Evolutionary conservation across 164 flowering plant species (phyloP), one percentile per base, ranked within the genome.

Genomic region (Santalum album): DNA sequence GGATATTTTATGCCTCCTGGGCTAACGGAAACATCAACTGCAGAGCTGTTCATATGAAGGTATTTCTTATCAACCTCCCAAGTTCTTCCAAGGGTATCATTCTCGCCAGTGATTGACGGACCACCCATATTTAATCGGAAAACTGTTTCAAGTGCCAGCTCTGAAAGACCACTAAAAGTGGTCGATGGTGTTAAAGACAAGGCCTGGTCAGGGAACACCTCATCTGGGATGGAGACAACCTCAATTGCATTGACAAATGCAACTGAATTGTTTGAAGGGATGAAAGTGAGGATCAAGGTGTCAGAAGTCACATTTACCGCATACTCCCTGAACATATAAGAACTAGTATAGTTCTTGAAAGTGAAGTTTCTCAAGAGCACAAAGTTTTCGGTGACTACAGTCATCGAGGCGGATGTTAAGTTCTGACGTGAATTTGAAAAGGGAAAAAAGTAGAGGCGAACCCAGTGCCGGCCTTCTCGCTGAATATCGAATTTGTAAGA

Each of bases 71-170:
- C 92, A 63, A 79, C 74, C 67, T 78, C 81, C 94, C 92, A 87
- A 36, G 70, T 78, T 70, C 96, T 76, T 29, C 92, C 84, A 29
- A 87, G 75, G 36, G 97, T 81, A 65, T 90, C 97, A 68, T 84
- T 87, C 61, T 75, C 75, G 46, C 82, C 59, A 39, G 87, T 79
- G 58, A 90, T 29, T 64, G 75, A 23, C 3, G 97, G 95, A 40
- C 97, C 97, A 0, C 97, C 97, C 92, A 84, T 78, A 57, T 90
- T 90, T 45, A 90, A 59, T 55, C 97, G 60, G 56, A 69, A 83
- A 50, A 81, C 81, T 7, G 95, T 90, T 60, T 86, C 88, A 20
- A 83, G 24, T 20, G 86, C 97, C 25, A 54, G 75, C 26, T 62
- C 67, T 6, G 83, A 78, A 42, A 90, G 69, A 21, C 86, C 84